Conservation (phyloP, 495 filamentous ascomycete genomes). For the Penicillium odoratum region DNA sequence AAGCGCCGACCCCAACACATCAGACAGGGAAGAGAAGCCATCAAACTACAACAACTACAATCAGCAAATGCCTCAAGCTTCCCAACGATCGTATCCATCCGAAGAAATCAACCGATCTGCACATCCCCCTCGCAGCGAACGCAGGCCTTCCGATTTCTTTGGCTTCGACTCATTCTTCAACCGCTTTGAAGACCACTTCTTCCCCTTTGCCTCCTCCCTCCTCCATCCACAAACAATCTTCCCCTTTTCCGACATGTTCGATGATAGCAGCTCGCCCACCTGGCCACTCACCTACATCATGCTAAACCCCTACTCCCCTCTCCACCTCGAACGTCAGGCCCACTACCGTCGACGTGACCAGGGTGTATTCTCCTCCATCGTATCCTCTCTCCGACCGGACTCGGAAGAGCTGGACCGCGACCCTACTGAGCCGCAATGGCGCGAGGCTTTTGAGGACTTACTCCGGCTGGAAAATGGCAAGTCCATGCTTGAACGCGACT, state of each 20-base stretch:
- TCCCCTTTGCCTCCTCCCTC: constrained; percentile 25
- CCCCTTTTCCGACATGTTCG: constrained; percentile 33
- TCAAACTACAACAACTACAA: constrained; percentile 11
- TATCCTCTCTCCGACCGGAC: constrained; percentile 32
- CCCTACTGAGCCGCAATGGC: constrained; percentile 44
- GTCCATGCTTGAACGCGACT: constrained; percentile 40
- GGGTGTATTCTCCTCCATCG: constrained; percentile 40
- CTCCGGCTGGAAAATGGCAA: constrained; percentile 50
- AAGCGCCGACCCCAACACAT: constrained; percentile 10
- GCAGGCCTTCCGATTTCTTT: constrained; percentile 28
- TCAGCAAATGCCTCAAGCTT: background rate
- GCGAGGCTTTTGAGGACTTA: constrained; percentile 58
- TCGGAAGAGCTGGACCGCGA: constrained; percentile 29
- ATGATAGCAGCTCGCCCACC: constrained; percentile 28
- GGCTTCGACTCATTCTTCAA: constrained; percentile 39
- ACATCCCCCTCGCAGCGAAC: constrained; percentile 1
- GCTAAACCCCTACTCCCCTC: constrained; percentile 53
- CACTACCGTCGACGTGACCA: constrained; percentile 25
- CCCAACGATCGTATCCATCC: background rate
- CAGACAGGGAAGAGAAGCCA: constrained; percentile 8
- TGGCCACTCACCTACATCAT: constrained; percentile 45
- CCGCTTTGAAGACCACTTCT: constrained; percentile 32
- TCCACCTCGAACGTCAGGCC: constrained; percentile 46
- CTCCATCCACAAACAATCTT: constrained; percentile 29
- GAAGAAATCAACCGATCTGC: constrained; percentile 18